Conservation (phyloP, 257 asterid species). For the Rehmannia glutinosa region DNA sequence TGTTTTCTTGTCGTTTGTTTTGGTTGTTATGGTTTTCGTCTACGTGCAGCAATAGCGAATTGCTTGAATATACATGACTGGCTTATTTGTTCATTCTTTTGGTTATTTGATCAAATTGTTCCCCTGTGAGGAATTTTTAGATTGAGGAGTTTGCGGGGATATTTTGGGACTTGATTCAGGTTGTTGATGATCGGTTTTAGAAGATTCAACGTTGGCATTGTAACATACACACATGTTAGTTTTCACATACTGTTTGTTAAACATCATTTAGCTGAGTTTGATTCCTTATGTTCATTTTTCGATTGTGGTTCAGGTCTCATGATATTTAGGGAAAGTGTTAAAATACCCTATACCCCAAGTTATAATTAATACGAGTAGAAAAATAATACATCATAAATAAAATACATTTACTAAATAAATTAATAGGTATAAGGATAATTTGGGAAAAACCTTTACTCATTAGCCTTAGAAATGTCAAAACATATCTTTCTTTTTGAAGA, state of each 20-base stretch:
- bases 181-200: neutral
- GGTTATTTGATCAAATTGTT: slow-evolving; percentile 13
- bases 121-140: slow-evolving; percentile 3
- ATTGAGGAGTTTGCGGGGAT: neutral
- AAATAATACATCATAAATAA: no score
- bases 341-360: no score
- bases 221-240: slow-evolving; percentile 30
- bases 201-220: slow-evolving; percentile 14
- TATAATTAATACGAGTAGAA: no score
- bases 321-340: no score
- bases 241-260: neutral
- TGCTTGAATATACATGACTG: neutral
- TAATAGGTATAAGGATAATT: no score
- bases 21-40: slow-evolving; percentile 24
- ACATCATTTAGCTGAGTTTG: no score
- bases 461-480: no score
- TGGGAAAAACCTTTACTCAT: no score
- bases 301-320: no score
- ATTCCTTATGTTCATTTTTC: neutral
- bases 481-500: no score
- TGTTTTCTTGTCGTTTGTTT: slow-evolving; percentile 9
- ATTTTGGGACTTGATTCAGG: slow-evolving; percentile 11
- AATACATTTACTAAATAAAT: no score
- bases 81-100: slow-evolving; percentile 70
- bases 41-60: slow-evolving; percentile 43